phyloP scores from a whole-genome alignment of 805 yeast species.

The Myxozyma neotropica region DNA sequence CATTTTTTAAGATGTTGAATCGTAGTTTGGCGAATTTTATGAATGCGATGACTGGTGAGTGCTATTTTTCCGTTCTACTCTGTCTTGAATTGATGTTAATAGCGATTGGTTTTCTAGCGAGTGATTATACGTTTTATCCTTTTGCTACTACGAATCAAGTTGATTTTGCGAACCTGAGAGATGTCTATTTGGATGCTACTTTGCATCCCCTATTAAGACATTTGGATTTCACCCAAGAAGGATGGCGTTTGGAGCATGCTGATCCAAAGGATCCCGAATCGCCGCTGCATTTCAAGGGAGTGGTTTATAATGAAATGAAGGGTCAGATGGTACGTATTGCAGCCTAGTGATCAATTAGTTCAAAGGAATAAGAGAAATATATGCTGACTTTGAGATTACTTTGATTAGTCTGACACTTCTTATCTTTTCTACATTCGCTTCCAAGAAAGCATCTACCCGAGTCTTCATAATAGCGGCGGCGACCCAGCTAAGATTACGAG shows the following conservation, averaged over 20 bases:
- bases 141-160: constrained; percentile 88
- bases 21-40: constrained; percentile 92
- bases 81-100: background rate
- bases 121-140: constrained; percentile 93
- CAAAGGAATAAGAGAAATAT: too few relatives aligned
- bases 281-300: constrained; percentile 84
- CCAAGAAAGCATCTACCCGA: constrained; percentile 80
- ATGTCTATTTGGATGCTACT: constrained; percentile 85
- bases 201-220: constrained; percentile 75
- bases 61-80: too few relatives aligned
- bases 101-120: constrained; percentile 58
- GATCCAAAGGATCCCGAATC: constrained; percentile 53
- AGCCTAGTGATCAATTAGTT: too few relatives aligned
- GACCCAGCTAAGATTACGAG: constrained; percentile 82
- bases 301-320: constrained; percentile 97
- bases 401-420: constrained; percentile 77
- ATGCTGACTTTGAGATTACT: too few relatives aligned
- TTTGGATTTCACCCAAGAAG: constrained; percentile 91
- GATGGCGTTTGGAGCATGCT: constrained; percentile 91
- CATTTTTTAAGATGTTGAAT: constrained; percentile 95
- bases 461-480: constrained; percentile 89
- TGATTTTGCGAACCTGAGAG: constrained; percentile 81
- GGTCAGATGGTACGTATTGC: constrained; percentile 66
- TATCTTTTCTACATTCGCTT: constrained; percentile 83
- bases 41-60: constrained; percentile 86